phyloP scores from a whole-genome alignment of 352 stramenopile species.

The Globisporangium emineosum region DNA sequence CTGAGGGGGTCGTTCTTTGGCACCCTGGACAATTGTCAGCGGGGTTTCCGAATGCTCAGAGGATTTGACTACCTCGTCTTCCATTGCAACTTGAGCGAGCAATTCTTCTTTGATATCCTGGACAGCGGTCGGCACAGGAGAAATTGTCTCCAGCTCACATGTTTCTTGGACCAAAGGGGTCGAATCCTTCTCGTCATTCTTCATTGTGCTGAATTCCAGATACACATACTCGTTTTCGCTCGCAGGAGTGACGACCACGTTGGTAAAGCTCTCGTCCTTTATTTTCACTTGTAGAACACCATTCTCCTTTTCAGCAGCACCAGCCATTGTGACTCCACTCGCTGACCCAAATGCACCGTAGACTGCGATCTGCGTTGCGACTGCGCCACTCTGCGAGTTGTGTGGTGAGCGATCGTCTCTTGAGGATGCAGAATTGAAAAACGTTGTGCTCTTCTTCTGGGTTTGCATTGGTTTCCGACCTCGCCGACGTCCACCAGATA shows the following conservation, averaged over 20 bases:
- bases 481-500: constrained; percentile 10
- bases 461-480: constrained; percentile 18
- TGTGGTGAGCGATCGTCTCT: constrained; percentile 1
- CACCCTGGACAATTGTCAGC: background rate
- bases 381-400: background rate
- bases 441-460: background rate
- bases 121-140: background rate
- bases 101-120: background rate
- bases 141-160: background rate
- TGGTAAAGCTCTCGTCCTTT: background rate
- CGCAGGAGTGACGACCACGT: background rate
- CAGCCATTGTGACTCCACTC: background rate
- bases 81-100: background rate
- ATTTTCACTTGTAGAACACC: background rate
- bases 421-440: background rate
- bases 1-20: background rate
- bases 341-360: constrained; percentile 19
- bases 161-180: background rate
- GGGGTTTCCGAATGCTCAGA: background rate
- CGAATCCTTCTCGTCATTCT: background rate
- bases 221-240: background rate
- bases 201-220: background rate
- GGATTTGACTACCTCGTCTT: background rate
- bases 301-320: constrained; percentile 6
- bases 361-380: constrained; percentile 15